Conservation (phyloP, 1,139 yeast species). For the Suhomyces yuchorum region DNA sequence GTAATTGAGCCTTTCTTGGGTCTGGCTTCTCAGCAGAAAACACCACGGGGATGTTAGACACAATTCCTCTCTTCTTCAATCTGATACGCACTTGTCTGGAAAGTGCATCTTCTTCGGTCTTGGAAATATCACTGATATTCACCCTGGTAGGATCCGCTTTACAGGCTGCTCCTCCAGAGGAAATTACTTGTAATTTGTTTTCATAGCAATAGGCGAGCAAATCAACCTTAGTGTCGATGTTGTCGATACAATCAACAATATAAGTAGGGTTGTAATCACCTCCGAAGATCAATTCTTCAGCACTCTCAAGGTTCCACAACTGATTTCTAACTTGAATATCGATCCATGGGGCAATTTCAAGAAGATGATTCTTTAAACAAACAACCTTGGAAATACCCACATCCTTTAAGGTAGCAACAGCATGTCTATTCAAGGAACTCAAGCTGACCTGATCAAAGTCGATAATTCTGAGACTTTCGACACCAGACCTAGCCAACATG, state of each 20-base stretch:
- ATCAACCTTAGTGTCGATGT: constrained; percentile 92
- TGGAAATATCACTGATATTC: constrained; percentile 47
- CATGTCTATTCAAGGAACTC: constrained; percentile 89
- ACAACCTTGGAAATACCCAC: constrained; percentile 91
- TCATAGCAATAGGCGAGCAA: constrained; percentile 71
- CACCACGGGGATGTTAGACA: constrained; percentile 78
- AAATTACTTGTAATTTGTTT: constrained; percentile 61
- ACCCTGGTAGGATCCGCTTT: constrained; percentile 52
- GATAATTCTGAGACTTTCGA: constrained; percentile 71
- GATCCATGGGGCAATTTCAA: constrained; percentile 87
- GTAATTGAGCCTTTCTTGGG: constrained; percentile 82
- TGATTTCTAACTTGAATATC: constrained; percentile 74
- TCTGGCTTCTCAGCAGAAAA: constrained; percentile 96
- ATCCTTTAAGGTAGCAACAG: constrained; percentile 84
- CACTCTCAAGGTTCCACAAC: constrained; percentile 70
- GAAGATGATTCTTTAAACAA: constrained; percentile 65
- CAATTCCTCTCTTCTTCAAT: constrained; percentile 75
- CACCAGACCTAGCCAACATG: constrained; percentile 90
- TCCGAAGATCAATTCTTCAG: constrained; percentile 59
- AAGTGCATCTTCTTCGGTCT: constrained; percentile 87
- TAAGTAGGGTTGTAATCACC: constrained; percentile 63
- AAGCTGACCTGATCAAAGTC: constrained; percentile 96
- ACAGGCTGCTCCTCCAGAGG: constrained; percentile 97
- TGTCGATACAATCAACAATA: constrained; percentile 93
- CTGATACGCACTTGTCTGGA: constrained; percentile 87